phyloP scores from a whole-genome alignment of 2,329 filamentous ascomycete species.

The Arthrobotrys entomopaga region DNA sequence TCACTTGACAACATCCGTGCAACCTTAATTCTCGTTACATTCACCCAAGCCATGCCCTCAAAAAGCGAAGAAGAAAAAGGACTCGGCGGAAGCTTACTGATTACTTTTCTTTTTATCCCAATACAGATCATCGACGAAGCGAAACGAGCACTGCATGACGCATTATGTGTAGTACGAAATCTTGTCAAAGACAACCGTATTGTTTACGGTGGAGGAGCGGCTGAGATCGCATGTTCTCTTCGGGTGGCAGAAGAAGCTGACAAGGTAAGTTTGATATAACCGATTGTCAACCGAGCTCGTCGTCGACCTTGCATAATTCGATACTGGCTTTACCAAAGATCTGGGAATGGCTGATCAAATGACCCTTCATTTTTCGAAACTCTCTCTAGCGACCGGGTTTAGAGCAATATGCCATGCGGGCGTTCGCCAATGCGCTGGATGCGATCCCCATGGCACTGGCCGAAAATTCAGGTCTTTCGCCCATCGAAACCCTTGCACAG shows the following conservation, averaged over 20 bases:
- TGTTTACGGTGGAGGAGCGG: conserved; percentile 95
- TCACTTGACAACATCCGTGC: conserved; percentile 54
- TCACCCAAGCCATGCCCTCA: conserved; percentile 22
- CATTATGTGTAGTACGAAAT: conserved; percentile 96
- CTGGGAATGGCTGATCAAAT: conserved; percentile 54
- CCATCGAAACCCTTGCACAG: conserved; percentile 92
- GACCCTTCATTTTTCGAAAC: conserved; percentile 51
- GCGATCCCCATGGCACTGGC: conserved; percentile 93
- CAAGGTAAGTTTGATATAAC: conserved; percentile 66
- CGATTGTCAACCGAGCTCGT: conserved; percentile 15
- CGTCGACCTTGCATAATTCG: conserved; percentile 21
- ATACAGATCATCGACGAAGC: conserved; percentile 95
- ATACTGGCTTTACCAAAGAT: conserved; percentile 52
- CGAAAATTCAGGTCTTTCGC: conserved; percentile 95
- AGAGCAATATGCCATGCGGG: conserved; percentile 98
- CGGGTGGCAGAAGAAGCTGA: conserved; percentile 95
- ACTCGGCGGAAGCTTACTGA: conserved; percentile 21
- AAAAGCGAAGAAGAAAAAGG: conserved; percentile 37
- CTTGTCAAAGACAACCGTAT: conserved; percentile 95
- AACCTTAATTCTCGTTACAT: conserved; percentile 42
- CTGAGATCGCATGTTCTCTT: conserved; percentile 95
- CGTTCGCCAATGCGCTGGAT: conserved; percentile 94
- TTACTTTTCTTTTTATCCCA: conserved; percentile 26
- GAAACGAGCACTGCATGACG: conserved; percentile 95
- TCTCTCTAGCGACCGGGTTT: conserved; percentile 80